phyloP scores from a whole-genome alignment of 768 basidiomycete genomes.

The Leccinum imitatum region DNA sequence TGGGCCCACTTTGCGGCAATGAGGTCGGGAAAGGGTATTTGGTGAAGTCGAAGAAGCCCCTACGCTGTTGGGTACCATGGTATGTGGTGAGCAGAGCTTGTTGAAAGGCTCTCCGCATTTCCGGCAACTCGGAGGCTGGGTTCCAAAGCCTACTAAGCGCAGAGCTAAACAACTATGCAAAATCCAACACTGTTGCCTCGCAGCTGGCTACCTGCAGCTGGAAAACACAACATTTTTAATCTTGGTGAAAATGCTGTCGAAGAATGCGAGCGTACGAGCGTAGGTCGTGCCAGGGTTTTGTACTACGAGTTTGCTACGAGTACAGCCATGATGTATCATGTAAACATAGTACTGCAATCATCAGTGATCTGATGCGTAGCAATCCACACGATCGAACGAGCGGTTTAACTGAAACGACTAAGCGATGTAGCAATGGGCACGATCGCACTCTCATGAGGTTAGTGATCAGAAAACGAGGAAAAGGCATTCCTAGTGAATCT shows the following conservation, averaged over 20 bases:
- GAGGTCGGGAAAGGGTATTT: conserved; percentile 46
- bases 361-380: background rate
- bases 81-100: conserved; percentile 4
- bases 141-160: background rate
- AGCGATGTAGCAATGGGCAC: background rate
- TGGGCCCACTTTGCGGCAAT: conserved; percentile 28
- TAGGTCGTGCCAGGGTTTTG: background rate
- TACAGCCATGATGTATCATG: background rate
- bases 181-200: background rate
- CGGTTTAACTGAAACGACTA: background rate
- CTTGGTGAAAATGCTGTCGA: background rate
- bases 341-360: too few relatives aligned
- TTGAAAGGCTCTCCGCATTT: conserved; percentile 23
- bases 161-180: background rate
- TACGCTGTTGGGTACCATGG: conserved; percentile 9
- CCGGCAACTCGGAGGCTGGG: background rate
- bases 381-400: background rate
- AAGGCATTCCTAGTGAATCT: conserved; percentile 17
- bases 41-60: conserved; percentile 52
- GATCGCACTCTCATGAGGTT: background rate
- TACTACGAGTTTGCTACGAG: background rate
- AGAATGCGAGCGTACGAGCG: background rate
- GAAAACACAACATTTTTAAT: background rate
- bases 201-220: too few relatives aligned
- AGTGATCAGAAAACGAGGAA: conserved; percentile 2